Percentiles rank a stretch among this genome's conserved stretches.
These are phyloP conservation scores for Talaromyces sp. DNA, from an alignment of 2,329 filamentous ascomycete genomes.

Conservation along the genomic window DNA sequence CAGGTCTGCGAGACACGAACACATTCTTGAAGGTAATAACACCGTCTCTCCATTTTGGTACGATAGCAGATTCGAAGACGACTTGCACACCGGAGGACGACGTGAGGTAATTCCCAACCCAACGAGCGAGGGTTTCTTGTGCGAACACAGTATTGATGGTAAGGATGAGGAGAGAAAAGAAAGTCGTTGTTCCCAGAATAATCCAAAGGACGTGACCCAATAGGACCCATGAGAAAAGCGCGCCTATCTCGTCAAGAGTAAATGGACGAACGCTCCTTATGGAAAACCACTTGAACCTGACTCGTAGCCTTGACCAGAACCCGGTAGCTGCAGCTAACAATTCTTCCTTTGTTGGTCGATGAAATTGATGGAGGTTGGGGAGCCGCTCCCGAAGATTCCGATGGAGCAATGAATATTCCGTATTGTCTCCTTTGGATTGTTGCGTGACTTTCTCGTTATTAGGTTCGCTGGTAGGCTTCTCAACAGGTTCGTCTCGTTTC, in stretches of 20 bases:
- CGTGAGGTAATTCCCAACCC: slow-evolving; percentile 93
- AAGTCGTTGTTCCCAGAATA: slow-evolving; percentile 93
- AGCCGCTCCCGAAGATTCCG: slow-evolving; percentile 58
- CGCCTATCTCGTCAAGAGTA: slow-evolving; percentile 94
- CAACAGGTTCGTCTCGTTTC: slow-evolving; percentile 24
- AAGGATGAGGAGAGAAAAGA: slow-evolving; percentile 87
- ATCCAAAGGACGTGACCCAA: slow-evolving; percentile 94
- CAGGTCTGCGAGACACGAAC: slow-evolving; percentile 87
- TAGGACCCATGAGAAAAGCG: slow-evolving; percentile 92
- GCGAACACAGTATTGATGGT: slow-evolving; percentile 95
- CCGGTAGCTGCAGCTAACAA: slow-evolving; percentile 85
- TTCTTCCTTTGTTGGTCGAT: slow-evolving; percentile 85
- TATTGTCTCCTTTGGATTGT: slow-evolving; percentile 19
- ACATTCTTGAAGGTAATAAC: slow-evolving; percentile 97
- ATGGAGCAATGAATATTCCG: slow-evolving; percentile 24
- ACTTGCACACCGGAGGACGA: slow-evolving; percentile 90
- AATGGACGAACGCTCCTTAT: slow-evolving; percentile 91
- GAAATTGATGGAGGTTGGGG: slow-evolving; percentile 66
- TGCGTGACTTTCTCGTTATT: slow-evolving; percentile 20
- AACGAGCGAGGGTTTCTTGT: slow-evolving; percentile 90
- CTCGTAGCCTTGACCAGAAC: slow-evolving; percentile 84
- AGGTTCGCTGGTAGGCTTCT: slow-evolving; percentile 23
- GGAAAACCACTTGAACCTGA: slow-evolving; percentile 96
- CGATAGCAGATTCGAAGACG: slow-evolving; percentile 95
- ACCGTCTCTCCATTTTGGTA: slow-evolving; percentile 90